Evolutionary conservation across 2,329 filamentous ascomycete genomes (phyloP).

Genomic region (Calonectria naviculata): DNA sequence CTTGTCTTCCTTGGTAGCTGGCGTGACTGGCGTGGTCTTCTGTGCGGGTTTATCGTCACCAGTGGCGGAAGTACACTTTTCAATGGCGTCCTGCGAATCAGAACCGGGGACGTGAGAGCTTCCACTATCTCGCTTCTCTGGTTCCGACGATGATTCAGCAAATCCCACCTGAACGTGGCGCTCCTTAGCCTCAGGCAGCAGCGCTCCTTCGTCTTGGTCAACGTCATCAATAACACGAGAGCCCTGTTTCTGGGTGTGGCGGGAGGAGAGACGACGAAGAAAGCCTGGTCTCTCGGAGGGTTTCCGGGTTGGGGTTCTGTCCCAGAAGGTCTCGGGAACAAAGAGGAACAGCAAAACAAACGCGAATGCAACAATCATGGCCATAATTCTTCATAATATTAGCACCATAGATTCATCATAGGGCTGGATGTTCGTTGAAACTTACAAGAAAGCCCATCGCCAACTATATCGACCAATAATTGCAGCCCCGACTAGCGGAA

Average conservation of each 20-base stretch:
- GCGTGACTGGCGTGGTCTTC: not conserved
- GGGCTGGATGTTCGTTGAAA: slow-evolving; percentile 2
- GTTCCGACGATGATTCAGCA: not conserved
- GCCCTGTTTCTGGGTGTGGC: slow-evolving; percentile 36
- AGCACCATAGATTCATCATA: not conserved
- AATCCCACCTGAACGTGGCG: not conserved
- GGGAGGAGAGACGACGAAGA: slow-evolving; percentile 60
- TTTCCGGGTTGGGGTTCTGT: slow-evolving; percentile 73
- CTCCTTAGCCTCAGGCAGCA: not conserved
- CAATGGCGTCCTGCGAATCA: not conserved
- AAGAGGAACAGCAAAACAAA: slow-evolving; percentile 84
- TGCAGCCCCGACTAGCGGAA: slow-evolving; percentile 87
- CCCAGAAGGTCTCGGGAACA: slow-evolving; percentile 96
- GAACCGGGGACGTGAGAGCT: not conserved
- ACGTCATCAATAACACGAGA: not conserved
- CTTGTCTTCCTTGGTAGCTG: not conserved
- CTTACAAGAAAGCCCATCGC: slow-evolving; percentile 91
- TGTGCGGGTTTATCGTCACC: not conserved
- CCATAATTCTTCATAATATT: slow-evolving; percentile 71
- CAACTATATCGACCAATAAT: slow-evolving; percentile 83
- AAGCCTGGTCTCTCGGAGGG: slow-evolving; percentile 56
- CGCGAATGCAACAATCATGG: slow-evolving; percentile 81
- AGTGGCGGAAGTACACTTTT: not conserved
- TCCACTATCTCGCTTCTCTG: not conserved
- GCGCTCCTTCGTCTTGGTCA: slow-evolving; percentile 13